Base-by-base conservation (phyloP, 1,284 basidiomycete species). In the Pholiota adiposa region DNA sequence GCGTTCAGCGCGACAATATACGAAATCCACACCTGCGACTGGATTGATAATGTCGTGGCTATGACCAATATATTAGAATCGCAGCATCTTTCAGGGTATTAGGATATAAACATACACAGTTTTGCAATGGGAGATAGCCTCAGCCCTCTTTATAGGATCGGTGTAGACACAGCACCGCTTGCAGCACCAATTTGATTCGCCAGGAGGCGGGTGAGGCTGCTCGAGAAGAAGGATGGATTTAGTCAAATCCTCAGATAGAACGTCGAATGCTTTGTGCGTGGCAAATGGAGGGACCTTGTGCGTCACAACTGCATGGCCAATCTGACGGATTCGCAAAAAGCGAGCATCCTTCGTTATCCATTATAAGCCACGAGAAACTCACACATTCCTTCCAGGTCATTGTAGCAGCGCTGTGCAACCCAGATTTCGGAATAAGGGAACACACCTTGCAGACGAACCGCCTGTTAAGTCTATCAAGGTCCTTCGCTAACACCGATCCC, bases 331-430 rank as follows among this genome's bases (percentile, higher is more conserved):
- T n/a, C n/a, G n/a, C n/a, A n/a, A n/a, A n/a, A n/a, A n/a, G n/a
- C n/a, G n/a, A n/a, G n/a, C n/a, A n/a, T n/a, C n/a, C n/a, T n/a
- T n/a, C n/a, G n/a, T n/a, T n/a, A n/a, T n/a, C n/a, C n/a, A n/a
- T n/a, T n/a, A n/a, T n/a, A n/a, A n/a, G n/a, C n/a, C n/a, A n/a
- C n/a, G 38, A 19, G 11, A 2, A 0, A 41, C 51, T 33, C 23
- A 53, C 51, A 41, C 51, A 53, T 41, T 53, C 34, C 14, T 36
- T 31, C 51, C 51, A 53, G 23, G 36, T 25, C 34, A 53, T 40
- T 2, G 51, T 18, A 29, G 27, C 0, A 5, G 23, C 34, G n/a
- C 36, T 21, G 5, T 14, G 25, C 21, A 33, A 16, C 19, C 3
- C 18, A 5, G 1, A 7, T 29, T 41, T 41, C 3, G 8, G 23